A percentile compares a stretch with the other conserved stretches of the same genome.
Evolutionary conservation across 208 protist species (phyloP).

Genomic region (Herpetomonas tarakana): DNA sequence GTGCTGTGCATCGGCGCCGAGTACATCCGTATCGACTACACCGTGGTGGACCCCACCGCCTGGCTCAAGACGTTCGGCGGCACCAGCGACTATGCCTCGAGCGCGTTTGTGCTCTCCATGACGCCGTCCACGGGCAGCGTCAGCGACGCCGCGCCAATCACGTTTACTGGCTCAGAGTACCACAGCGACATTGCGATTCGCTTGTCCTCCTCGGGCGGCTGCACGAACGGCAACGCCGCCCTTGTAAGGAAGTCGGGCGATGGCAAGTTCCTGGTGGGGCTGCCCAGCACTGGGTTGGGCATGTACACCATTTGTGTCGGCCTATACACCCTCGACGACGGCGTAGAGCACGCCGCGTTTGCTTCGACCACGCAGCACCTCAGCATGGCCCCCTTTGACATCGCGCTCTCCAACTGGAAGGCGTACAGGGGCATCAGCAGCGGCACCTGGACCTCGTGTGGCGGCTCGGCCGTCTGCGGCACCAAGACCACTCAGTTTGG

Average conservation of each 20-base stretch:
- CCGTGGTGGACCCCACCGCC: conserved; percentile 23
- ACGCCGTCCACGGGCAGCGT: neutral
- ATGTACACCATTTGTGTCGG: conserved; percentile 40
- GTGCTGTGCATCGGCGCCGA: conserved; percentile 38
- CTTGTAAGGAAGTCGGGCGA: conserved; percentile 15
- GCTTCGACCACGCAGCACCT: conserved; percentile 25
- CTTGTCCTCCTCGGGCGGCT: conserved; percentile 29
- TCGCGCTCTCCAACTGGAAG: conserved; percentile 34
- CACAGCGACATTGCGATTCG: conserved; percentile 29
- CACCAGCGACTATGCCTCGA: conserved; percentile 14
- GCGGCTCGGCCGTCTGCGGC: conserved; percentile 33
- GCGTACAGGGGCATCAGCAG: conserved; percentile 21
- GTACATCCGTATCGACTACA: conserved; percentile 68
- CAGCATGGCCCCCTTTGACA: conserved; percentile 21
- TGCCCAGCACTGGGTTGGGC: conserved; percentile 22
- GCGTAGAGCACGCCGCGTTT: conserved; percentile 27
- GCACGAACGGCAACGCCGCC: conserved; percentile 27
- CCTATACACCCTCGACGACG: conserved; percentile 11
- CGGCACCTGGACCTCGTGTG: conserved; percentile 40
- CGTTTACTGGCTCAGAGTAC: conserved; percentile 8
- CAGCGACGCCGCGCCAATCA: conserved; percentile 25
- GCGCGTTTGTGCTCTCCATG: conserved; percentile 33
- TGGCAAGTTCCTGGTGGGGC: conserved; percentile 12
- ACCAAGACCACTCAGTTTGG: conserved; percentile 19
- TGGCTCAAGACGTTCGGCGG: conserved; percentile 38